Percentiles rank a stretch among this genome's conserved stretches.
Conservation (phyloP, 257 asterid genomes). For the Schizonepeta tenuifolia region DNA sequence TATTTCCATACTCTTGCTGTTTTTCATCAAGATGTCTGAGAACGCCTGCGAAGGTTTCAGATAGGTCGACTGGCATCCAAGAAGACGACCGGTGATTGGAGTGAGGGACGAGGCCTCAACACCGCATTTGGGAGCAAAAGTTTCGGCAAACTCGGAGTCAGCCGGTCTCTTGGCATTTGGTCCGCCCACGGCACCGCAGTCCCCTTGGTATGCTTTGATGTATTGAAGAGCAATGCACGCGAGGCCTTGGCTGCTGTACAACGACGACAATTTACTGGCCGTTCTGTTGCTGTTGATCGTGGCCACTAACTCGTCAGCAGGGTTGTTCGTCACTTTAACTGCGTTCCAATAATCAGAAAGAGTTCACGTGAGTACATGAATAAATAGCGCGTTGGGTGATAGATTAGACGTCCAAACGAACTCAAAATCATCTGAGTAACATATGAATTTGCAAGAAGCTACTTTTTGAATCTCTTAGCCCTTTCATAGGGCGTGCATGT, state of each 20-base stretch:
- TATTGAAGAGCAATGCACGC: conserved; percentile 94
- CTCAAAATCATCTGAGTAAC: background rate
- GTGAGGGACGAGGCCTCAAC: conserved; percentile 60
- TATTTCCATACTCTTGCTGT: conserved; percentile 59
- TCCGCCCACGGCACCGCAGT: conserved; percentile 77
- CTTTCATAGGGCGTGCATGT: background rate
- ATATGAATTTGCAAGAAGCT: background rate
- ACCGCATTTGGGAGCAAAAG: conserved; percentile 83
- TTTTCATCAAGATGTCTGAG: conserved; percentile 63
- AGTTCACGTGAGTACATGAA: conserved; percentile 7
- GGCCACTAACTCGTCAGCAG: conserved; percentile 76
- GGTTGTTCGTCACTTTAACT: conserved; percentile 83
- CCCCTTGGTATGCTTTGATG: conserved; percentile 83
- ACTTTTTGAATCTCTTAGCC: background rate
- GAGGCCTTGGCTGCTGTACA: conserved; percentile 82
- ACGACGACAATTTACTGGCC: conserved; percentile 59
- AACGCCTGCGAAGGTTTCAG: conserved; percentile 61
- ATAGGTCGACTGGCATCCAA: conserved; percentile 81
- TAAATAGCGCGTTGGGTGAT: background rate
- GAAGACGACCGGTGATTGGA: conserved; percentile 81
- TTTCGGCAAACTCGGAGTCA: conserved; percentile 62
- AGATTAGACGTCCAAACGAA: background rate
- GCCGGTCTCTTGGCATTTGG: conserved; percentile 70
- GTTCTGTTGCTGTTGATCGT: conserved; percentile 68
- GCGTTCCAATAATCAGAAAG: conserved; percentile 31